Evolutionary conservation across 768 basidiomycete genomes (phyloP).

Genomic region (Saitozyma sp.): DNA sequence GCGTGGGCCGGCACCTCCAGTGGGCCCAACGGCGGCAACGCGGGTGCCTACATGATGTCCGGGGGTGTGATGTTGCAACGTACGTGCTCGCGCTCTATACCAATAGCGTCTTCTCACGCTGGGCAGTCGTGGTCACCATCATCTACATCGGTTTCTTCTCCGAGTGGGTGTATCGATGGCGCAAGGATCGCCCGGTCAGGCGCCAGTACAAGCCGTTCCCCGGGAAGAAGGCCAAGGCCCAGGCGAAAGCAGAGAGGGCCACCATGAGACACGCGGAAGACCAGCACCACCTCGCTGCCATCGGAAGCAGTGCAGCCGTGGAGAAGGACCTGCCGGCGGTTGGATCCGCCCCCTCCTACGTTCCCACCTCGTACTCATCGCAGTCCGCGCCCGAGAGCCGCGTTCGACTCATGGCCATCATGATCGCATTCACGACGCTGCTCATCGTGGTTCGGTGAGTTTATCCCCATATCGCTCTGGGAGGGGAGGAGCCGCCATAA

Average conservation of each 20-base stretch:
- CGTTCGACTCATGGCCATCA: constrained; percentile 10
- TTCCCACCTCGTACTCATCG: no score
- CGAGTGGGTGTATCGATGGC: constrained; percentile 58
- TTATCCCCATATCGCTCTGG: no score
- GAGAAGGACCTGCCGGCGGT: no score
- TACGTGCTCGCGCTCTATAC: constrained; percentile 28
- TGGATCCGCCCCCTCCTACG: no score
- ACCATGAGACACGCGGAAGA: no score
- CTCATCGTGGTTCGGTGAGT: constrained; percentile 58
- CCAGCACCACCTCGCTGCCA: no score
- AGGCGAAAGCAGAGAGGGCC: no score
- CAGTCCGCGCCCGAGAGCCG: no score
- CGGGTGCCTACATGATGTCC: constrained; percentile 62
- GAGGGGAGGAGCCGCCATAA: no score
- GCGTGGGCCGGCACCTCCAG: constrained; percentile 58
- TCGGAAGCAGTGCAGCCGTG: no score
- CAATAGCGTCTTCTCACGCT: background rate
- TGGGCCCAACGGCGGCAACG: constrained; percentile 34
- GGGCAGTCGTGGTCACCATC: constrained; percentile 54
- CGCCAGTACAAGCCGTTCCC: no score
- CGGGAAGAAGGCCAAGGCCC: no score
- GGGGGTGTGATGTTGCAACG: constrained; percentile 64
- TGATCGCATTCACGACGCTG: constrained; percentile 39
- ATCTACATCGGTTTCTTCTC: constrained; percentile 55
- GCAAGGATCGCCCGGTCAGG: constrained; percentile 6